phyloP scores from a whole-genome alignment of 1,284 basidiomycete species.

The Leccinum pachyderme region DNA sequence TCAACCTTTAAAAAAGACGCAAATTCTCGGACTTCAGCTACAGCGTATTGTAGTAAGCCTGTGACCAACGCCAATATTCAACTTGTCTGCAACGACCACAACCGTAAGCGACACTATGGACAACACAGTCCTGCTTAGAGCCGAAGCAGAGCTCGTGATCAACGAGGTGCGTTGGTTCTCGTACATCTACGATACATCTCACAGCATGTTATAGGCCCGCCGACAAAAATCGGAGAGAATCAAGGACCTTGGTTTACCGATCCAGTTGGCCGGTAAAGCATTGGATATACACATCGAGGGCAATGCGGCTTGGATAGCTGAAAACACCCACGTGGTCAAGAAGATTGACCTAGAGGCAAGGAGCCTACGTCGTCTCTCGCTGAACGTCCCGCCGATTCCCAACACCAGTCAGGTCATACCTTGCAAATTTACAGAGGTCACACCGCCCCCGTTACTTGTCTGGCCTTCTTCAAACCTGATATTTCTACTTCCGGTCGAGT shows the following conservation, averaged over 20 bases:
- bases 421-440: slow-evolving; percentile 78
- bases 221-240: slow-evolving; percentile 70
- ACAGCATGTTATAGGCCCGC: slow-evolving; percentile 48
- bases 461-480: slow-evolving; percentile 59
- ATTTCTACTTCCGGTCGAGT: slow-evolving; percentile 41
- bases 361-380: slow-evolving; percentile 1
- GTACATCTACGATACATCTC: neutral
- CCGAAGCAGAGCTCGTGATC: slow-evolving; percentile 73
- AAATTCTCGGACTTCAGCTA: too few species aligned
- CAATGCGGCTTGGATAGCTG: slow-evolving; percentile 78
- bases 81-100: slow-evolving; percentile 2
- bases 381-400: slow-evolving; percentile 13
- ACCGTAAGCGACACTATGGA: slow-evolving; percentile 18
- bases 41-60: too few species aligned
- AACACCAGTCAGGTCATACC: slow-evolving; percentile 71
- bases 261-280: slow-evolving; percentile 73
- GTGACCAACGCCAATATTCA: too few species aligned
- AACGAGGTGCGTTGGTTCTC: slow-evolving; percentile 51
- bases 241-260: slow-evolving; percentile 73
- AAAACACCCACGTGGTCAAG: slow-evolving; percentile 74
- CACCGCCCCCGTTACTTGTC: slow-evolving; percentile 79
- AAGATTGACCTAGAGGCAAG: slow-evolving; percentile 75
- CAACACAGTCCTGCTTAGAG: slow-evolving; percentile 52
- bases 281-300: slow-evolving; percentile 66
- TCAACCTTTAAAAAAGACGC: too few species aligned